These are phyloP conservation scores for Teunomyces atbi DNA, from an alignment of 805 yeast genomes.

Conservation along the genomic window DNA sequence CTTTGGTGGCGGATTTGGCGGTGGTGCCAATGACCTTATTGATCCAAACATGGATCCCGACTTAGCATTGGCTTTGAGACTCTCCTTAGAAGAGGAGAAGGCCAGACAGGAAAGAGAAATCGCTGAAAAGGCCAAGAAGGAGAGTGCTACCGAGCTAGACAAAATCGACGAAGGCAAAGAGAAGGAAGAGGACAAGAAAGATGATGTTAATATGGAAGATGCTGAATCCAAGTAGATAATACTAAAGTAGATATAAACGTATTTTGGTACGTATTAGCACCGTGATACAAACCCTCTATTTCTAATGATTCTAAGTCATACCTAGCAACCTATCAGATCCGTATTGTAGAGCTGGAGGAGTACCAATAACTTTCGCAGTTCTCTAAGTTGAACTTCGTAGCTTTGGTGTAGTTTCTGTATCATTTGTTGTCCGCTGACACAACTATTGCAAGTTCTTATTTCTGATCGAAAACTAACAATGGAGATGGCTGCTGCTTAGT, in stretches of 20 bases:
- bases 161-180: constrained; percentile 30
- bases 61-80: constrained; percentile 89
- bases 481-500: not conserved
- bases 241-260: not conserved
- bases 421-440: no score
- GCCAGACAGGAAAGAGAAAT: constrained; percentile 82
- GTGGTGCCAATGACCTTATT: constrained; percentile 32
- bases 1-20: constrained; percentile 38
- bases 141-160: constrained; percentile 22
- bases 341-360: no score
- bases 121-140: constrained; percentile 28
- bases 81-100: constrained; percentile 93
- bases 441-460: no score
- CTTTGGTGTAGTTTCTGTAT: no score
- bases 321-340: no score
- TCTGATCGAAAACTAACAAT: no score
- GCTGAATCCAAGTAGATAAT: constrained; percentile 4
- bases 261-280: not conserved
- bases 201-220: constrained; percentile 11
- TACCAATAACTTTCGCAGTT: no score
- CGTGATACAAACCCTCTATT: not conserved
- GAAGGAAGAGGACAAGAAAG: constrained; percentile 14
- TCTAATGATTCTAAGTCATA: no score
- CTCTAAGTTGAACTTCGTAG: no score
- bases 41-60: constrained; percentile 97